Evolutionary conservation across 2,329 filamentous ascomycete species (phyloP).

Genomic region (Sarocladium strictum): DNA sequence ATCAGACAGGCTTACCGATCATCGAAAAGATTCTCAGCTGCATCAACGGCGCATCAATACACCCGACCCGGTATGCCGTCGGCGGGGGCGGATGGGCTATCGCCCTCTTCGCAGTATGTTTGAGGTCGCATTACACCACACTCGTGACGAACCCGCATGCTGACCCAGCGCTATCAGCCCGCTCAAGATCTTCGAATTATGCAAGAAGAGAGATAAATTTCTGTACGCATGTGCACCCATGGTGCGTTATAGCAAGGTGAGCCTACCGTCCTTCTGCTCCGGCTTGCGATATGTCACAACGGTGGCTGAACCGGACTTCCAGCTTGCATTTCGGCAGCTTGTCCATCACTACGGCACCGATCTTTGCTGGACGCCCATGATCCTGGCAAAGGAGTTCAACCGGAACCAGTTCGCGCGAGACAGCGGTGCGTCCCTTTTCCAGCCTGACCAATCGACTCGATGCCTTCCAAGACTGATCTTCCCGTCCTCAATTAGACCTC

Average conservation of each 20-base stretch:
- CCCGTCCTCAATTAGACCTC: constrained; percentile 47
- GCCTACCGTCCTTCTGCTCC: not conserved
- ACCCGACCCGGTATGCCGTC: not conserved
- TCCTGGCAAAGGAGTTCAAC: constrained; percentile 64
- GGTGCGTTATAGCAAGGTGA: constrained; percentile 58
- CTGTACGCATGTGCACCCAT: constrained; percentile 60
- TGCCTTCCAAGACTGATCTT: not conserved
- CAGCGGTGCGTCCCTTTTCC: constrained; percentile 38
- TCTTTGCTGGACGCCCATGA: constrained; percentile 68
- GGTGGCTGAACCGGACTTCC: constrained; percentile 10
- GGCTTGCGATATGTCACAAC: not conserved
- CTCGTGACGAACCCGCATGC: not conserved
- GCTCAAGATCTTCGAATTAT: constrained; percentile 52
- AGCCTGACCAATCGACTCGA: not conserved
- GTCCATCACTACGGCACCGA: constrained; percentile 60
- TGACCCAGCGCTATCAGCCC: constrained; percentile 34
- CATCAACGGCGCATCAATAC: too few relatives aligned
- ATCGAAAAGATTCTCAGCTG: too few relatives aligned
- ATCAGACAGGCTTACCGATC: too few relatives aligned
- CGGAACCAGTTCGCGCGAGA: constrained; percentile 53
- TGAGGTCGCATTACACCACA: not conserved
- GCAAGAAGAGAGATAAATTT: constrained; percentile 45
- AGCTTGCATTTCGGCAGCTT: constrained; percentile 65
- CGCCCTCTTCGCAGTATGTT: constrained; percentile 6
- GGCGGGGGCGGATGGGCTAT: not conserved